Conservation (phyloP, 2,329 filamentous ascomycete species). For the Cladorrhinum sp. region DNA sequence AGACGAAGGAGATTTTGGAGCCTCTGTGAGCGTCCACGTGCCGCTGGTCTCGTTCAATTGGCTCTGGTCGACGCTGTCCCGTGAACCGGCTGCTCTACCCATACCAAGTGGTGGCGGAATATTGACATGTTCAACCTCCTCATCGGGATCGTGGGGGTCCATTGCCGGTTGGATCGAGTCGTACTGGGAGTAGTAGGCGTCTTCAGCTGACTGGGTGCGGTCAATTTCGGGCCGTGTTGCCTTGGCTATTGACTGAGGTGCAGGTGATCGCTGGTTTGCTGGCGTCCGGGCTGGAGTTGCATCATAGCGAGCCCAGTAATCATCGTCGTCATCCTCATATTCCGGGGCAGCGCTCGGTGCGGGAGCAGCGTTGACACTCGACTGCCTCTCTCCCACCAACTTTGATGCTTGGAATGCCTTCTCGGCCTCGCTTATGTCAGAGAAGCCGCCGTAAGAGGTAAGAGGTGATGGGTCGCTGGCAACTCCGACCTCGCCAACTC, state of each 20-base stretch:
- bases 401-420: slow-evolving; percentile 42
- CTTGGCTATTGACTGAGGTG: slow-evolving; percentile 42
- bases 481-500: slow-evolving; percentile 65
- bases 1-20: slow-evolving; percentile 38
- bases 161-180: slow-evolving; percentile 75
- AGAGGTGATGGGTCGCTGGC: slow-evolving; percentile 58
- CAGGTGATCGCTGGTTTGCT: slow-evolving; percentile 59
- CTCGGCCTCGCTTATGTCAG: slow-evolving; percentile 59
- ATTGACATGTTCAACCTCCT: slow-evolving; percentile 46
- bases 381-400: slow-evolving; percentile 2
- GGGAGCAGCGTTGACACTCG: slow-evolving; percentile 15
- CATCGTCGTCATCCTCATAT: slow-evolving; percentile 66
- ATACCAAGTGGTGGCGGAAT: slow-evolving; percentile 36
- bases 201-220: slow-evolving; percentile 49
- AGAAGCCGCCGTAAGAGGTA: slow-evolving; percentile 47
- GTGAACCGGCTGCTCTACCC: slow-evolving; percentile 21
- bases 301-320: slow-evolving; percentile 79
- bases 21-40: slow-evolving; percentile 42
- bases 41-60: slow-evolving; percentile 36
- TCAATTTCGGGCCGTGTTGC: slow-evolving; percentile 30
- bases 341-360: slow-evolving; percentile 26
- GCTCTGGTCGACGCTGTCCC: slow-evolving; percentile 10
- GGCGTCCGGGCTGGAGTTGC: slow-evolving; percentile 65
- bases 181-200: slow-evolving; percentile 74
- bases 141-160: slow-evolving; percentile 78